Conservation (phyloP, 2,329 filamentous ascomycete species). For the Cladophialophora immunda region DNA sequence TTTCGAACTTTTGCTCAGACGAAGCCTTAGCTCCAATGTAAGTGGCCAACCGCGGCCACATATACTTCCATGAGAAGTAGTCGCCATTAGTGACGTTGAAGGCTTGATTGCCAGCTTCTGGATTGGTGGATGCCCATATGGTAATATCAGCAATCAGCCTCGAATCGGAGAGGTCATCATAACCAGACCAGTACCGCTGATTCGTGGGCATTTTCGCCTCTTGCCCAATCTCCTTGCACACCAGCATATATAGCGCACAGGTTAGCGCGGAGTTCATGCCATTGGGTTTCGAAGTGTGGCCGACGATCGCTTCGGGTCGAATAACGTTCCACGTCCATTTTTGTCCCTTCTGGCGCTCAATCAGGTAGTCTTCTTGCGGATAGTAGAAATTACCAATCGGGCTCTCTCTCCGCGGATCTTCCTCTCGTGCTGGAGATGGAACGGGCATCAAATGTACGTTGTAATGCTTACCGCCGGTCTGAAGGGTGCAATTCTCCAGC, state of each 20-base stretch:
- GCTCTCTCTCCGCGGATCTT: conserved; percentile 38
- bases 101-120: conserved; percentile 41
- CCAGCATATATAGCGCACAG: conserved; percentile 35
- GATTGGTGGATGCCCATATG: conserved; percentile 40
- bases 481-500: conserved; percentile 42
- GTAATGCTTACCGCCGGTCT: conserved; percentile 42
- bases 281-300: background rate
- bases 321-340: conserved; percentile 45
- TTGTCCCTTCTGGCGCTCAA: conserved; percentile 30
- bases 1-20: background rate
- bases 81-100: conserved; percentile 46
- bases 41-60: conserved; percentile 39
- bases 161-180: conserved; percentile 45
- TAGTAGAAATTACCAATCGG: conserved; percentile 35
- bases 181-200: conserved; percentile 43
- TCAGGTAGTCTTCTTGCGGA: conserved; percentile 40
- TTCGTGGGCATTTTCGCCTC: conserved; percentile 42
- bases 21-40: conserved; percentile 42
- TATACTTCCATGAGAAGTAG: conserved; percentile 43
- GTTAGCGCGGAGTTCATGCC: conserved; percentile 45
- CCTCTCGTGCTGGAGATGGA: conserved; percentile 40
- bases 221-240: conserved; percentile 41
- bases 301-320: conserved; percentile 44
- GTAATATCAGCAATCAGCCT: conserved; percentile 43
- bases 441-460: conserved; percentile 44